phyloP scores from a whole-genome alignment of 768 basidiomycete species.

The Phylloporus sp. region DNA sequence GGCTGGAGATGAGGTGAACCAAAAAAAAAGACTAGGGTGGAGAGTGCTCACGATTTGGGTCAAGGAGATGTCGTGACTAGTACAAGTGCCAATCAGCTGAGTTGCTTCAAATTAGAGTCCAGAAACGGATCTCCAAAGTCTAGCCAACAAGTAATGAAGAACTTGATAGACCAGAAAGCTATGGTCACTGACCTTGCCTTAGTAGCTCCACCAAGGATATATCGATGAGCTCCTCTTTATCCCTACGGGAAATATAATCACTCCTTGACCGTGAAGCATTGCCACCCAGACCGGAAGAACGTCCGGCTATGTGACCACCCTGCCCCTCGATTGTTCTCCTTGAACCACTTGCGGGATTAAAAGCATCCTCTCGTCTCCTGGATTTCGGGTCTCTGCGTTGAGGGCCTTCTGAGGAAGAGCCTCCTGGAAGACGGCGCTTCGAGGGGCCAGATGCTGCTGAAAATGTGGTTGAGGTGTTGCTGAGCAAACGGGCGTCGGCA shows the following conservation, averaged over 20 bases:
- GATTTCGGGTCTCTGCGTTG: constrained; percentile 48
- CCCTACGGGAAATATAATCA: constrained; percentile 41
- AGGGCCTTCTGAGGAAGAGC: constrained; percentile 39
- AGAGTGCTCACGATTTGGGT: constrained; percentile 7
- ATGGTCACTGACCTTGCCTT: constrained; percentile 43
- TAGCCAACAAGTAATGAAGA: constrained; percentile 16
- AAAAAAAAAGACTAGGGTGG: not conserved
- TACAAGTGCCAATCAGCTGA: constrained; percentile 14
- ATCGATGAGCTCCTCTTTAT: constrained; percentile 56
- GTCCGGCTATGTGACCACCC: constrained; percentile 5
- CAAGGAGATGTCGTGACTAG: not conserved
- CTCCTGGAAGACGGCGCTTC: constrained; percentile 48
- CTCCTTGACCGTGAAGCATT: constrained; percentile 26
- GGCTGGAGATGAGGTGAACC: constrained; percentile 4
- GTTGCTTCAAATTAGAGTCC: constrained; percentile 31
- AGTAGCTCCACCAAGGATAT: constrained; percentile 44
- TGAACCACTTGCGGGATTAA: constrained; percentile 17
- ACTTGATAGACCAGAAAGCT: not conserved
- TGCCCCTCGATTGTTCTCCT: constrained; percentile 26
- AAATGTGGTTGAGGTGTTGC: constrained; percentile 19
- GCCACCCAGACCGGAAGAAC: constrained; percentile 9
- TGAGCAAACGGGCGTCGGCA: constrained; percentile 19
- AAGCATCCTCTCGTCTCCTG: constrained; percentile 43
- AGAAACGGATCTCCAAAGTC: constrained; percentile 56
- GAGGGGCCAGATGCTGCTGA: constrained; percentile 31